Evolutionary conservation across 1,139 yeast genomes (phyloP), one percentile per base, ranked within the genome.

Genomic region (Suhomyces ambrosiae): DNA sequence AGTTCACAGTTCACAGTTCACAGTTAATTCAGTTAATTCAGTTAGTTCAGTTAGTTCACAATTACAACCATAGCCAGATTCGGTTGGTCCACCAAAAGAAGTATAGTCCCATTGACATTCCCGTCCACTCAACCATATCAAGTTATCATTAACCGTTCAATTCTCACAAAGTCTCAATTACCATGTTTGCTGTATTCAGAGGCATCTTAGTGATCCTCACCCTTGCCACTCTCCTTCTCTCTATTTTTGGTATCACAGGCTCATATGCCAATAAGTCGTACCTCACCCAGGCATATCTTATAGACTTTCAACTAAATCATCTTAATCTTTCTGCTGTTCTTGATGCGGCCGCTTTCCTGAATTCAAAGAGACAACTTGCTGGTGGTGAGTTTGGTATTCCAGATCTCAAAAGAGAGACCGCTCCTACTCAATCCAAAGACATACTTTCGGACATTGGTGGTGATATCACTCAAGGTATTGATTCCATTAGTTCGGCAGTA

Each of bases 241-340:
- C 71, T 10, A 52, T 60, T 2, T 68, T 71, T 56, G 74, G 73
- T 5, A 35, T 71, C 8, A 56, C 67, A n/a, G 75, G 76, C 1
- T 67, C 76, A 1, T 70, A 67, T 48, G 56, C 58, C 30, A 65
- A 67, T 35, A 58, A 61, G 30, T 23, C 51, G 4, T 67, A 63
- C 45, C 56, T 71, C 29, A 69, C 73, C 7, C 46, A 51, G 22
- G 61, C 71, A 22, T 71, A 70, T 42, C 49, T 70, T 40, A 45
- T 71, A 24, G 65, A 69, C 40, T 50, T 70, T 47, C 74, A 71
- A 36, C 53, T 70, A 33, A 55, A 60, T 13, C 47, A 60, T 8
- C 54, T 71, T 37, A 59, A 70, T 35, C 54, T 71, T 16, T 50
- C 63, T 3, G 50, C 60, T 28, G 39, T 70, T n/a, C 49, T 71